Conservation (phyloP, 345 rosid genomes). For the Lagerstroemia speciosa region DNA sequence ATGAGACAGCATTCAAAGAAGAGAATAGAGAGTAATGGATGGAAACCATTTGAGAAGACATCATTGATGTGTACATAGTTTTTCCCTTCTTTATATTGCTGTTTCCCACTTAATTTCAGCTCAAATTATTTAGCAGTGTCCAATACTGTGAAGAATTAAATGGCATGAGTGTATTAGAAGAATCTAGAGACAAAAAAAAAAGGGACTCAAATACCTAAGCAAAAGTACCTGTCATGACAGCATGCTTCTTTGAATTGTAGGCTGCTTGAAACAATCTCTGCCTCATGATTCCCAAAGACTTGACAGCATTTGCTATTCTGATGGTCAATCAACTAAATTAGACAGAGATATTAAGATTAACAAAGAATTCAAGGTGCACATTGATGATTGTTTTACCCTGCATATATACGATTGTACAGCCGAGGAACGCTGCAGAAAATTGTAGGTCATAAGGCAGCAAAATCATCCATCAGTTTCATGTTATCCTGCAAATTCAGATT, state of each 20-base stretch:
- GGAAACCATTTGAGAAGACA: not conserved
- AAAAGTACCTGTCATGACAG: constrained; percentile 52
- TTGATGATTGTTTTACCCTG: constrained; percentile 42
- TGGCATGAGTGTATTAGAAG: not conserved
- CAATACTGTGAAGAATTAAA: not conserved
- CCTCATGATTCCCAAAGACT: constrained; percentile 59
- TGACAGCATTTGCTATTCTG: constrained; percentile 69
- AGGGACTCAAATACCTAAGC: constrained; percentile 1
- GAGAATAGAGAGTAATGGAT: not conserved
- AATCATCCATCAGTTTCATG: constrained; percentile 77
- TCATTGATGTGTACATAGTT: not conserved
- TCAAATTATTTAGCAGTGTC: not conserved
- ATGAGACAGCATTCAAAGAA: constrained; percentile 1
- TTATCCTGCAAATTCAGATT: constrained; percentile 48
- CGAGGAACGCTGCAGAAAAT: constrained; percentile 93
- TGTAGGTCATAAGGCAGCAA: constrained; percentile 74
- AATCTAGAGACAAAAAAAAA: not conserved
- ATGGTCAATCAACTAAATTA: constrained; percentile 14
- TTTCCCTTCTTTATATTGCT: not conserved
- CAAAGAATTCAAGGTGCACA: constrained; percentile 8
- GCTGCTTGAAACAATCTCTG: constrained; percentile 69
- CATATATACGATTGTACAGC: constrained; percentile 71
- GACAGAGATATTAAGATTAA: constrained; percentile 7
- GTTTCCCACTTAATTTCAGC: not conserved
- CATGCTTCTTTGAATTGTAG: constrained; percentile 78